Evolutionary conservation across 2,329 filamentous ascomycete genomes (phyloP).

Genomic region (Cladosporium sp.): DNA sequence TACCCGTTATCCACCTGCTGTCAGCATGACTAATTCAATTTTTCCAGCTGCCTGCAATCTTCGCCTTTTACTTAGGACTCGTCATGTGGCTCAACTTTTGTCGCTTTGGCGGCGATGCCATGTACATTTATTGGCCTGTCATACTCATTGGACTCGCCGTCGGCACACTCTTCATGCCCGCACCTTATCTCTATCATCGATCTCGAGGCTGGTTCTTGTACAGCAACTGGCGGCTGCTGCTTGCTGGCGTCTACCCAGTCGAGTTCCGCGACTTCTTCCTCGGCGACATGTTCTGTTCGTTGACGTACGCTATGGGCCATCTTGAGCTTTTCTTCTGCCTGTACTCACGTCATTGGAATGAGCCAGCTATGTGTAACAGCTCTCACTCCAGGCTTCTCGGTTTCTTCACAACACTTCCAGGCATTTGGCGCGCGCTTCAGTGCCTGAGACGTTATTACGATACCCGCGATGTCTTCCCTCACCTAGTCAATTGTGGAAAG

Average conservation of each 20-base stretch:
- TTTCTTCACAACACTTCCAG: slow-evolving; percentile 79
- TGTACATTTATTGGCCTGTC: slow-evolving; percentile 86
- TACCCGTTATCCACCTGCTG: neutral
- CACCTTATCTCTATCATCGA: slow-evolving; percentile 70
- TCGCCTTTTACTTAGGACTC: slow-evolving; percentile 72
- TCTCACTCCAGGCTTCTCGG: slow-evolving; percentile 78
- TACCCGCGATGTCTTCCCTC: slow-evolving; percentile 83
- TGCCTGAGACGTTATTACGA: slow-evolving; percentile 88
- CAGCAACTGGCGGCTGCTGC: slow-evolving; percentile 84
- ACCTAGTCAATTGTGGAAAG: slow-evolving; percentile 89
- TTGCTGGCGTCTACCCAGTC: slow-evolving; percentile 86
- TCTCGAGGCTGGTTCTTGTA: slow-evolving; percentile 85
- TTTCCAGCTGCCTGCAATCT: slow-evolving; percentile 73
- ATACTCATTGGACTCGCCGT: slow-evolving; percentile 70
- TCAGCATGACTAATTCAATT: neutral
- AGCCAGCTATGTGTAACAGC: slow-evolving; percentile 79
- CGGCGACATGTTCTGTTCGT: slow-evolving; percentile 95
- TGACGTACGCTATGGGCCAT: slow-evolving; percentile 88
- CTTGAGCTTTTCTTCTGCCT: slow-evolving; percentile 92
- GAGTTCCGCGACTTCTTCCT: slow-evolving; percentile 98
- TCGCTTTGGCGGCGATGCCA: slow-evolving; percentile 60
- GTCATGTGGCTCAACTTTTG: slow-evolving; percentile 89
- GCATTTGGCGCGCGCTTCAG: slow-evolving; percentile 87
- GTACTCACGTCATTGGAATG: slow-evolving; percentile 74
- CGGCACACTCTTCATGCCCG: slow-evolving; percentile 74